Base-by-base conservation (phyloP, 1,284 basidiomycete genomes). In the Austroboletus niveus region DNA sequence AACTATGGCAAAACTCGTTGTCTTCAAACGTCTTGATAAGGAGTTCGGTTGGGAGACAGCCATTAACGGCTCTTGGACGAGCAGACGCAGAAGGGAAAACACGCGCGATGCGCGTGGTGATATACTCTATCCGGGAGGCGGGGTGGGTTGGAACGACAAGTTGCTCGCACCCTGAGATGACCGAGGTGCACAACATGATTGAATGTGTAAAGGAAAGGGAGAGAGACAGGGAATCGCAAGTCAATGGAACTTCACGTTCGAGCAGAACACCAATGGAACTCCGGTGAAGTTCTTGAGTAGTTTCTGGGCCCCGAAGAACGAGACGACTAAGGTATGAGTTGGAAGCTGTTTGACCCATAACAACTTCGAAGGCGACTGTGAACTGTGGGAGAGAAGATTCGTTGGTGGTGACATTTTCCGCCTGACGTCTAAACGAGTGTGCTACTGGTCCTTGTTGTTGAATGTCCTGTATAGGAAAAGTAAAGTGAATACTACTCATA, bases 141-240 rank as follows among this genome's bases (percentile, higher is more conserved):
- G 63, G 61, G 17, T 63, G 53, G 5, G 32, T 30, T 2, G 49
- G 42, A 3, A 49, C 22, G 8, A 30, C 29, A 29, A 45, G 34
- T 29, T 45, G 51, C 4, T 53, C 56, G 9, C 49, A 30, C 11
- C 41, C 42, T 2, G 47, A 32, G 4, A 30, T 39, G 35, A 62
- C 29, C 0, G 43, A 42, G 10, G 61, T 65, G 27, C 39, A 51
- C 15, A 62, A 24, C 49, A 62, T 52, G n/a, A 53, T 62, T 10
- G 63, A 62, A n/a, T 65, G 61, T 24, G 54, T 57, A 15, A 62
- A 62, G 20, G 61, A 62, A 1, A 65, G 40, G 0, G 63, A 53
- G 1, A 66, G 34, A 8, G 61, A 62, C 4, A 52, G 22, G 3
- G 54, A 60, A 11, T 65, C 59, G 6, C 47, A 15, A 11, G 61